A percentile compares a stretch with the other conserved stretches of the same genome.
Evolutionary conservation across 2,329 filamentous ascomycete species (phyloP).

Genomic region (Exophiala calicioides): DNA sequence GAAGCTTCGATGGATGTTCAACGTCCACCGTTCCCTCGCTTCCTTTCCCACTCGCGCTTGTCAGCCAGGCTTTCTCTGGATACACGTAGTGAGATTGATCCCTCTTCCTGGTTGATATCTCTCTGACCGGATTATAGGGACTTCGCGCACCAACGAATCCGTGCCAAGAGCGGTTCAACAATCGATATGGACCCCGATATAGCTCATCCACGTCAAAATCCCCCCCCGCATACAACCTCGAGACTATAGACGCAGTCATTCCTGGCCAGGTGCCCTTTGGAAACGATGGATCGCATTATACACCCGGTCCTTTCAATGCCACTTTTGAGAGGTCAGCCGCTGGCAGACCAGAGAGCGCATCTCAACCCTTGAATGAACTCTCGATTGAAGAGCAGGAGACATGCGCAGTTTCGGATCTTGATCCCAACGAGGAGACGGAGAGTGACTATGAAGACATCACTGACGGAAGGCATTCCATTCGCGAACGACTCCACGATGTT

Average conservation of each 20-base stretch:
- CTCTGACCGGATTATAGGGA: too few species aligned
- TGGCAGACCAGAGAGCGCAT: too few species aligned
- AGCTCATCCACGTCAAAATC: not conserved
- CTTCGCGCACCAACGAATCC: not conserved
- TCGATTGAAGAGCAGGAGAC: constrained; percentile 1
- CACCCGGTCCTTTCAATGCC: too few species aligned
- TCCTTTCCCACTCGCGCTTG: constrained; percentile 1
- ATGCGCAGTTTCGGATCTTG: constrained; percentile 2
- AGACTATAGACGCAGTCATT: not conserved
- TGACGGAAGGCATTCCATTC: not conserved
- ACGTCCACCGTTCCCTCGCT: constrained; percentile 10
- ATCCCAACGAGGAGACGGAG: not conserved
- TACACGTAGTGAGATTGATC: not conserved
- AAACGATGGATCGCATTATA: too few species aligned
- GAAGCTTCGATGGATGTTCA: constrained; percentile 28
- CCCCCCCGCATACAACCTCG: not conserved
- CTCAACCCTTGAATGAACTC: not conserved
- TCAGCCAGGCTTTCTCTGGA: not conserved
- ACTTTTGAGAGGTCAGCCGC: not conserved
- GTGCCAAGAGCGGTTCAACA: too few species aligned
- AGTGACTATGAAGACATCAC: not conserved
- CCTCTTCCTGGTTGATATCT: not conserved
- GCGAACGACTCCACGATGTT: constrained; percentile 5
- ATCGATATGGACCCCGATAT: constrained; percentile 3
- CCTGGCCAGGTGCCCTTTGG: not conserved